These are phyloP conservation scores for Rosa multiflora DNA, from an alignment of 306 rosid genomes.

Conservation along the genomic window DNA sequence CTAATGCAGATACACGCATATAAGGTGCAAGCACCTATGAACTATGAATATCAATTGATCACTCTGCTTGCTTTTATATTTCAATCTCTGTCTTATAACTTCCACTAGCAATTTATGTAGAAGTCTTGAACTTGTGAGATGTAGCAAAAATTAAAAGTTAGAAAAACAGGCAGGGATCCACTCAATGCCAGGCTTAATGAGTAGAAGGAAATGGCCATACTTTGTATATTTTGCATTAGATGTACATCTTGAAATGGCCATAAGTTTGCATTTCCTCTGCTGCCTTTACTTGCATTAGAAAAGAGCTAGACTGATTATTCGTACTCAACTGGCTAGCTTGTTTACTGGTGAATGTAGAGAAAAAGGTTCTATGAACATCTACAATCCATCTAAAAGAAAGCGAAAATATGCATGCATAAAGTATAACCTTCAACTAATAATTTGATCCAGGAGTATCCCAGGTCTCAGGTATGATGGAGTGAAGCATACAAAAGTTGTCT, in stretches of 20 bases:
- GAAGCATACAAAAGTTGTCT: constrained; percentile 49
- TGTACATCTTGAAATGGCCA: constrained; percentile 5
- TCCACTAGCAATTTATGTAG: not conserved
- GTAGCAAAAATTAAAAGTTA: not conserved
- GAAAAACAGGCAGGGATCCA: not conserved
- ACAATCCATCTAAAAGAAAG: not conserved
- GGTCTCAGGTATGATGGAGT: constrained; percentile 57
- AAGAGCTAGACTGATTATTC: constrained; percentile 4
- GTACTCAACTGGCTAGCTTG: not conserved
- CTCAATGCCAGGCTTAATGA: not conserved
- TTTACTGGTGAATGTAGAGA: not conserved
- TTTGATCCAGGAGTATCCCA: constrained; percentile 78
- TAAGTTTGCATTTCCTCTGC: not conserved
- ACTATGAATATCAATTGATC: not conserved
- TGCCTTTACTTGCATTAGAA: not conserved
- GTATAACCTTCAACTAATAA: constrained; percentile 28
- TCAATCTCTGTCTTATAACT: not conserved
- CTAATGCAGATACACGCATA: no score
- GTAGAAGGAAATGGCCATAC: not conserved
- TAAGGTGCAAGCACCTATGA: not conserved
- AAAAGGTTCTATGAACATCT: constrained; percentile 15
- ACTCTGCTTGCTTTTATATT: not conserved
- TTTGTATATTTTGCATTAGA: not conserved
- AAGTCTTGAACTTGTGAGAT: not conserved
- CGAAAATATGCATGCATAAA: not conserved